Conservation (phyloP, 805 yeast genomes). For the Ogataea saltuana region DNA sequence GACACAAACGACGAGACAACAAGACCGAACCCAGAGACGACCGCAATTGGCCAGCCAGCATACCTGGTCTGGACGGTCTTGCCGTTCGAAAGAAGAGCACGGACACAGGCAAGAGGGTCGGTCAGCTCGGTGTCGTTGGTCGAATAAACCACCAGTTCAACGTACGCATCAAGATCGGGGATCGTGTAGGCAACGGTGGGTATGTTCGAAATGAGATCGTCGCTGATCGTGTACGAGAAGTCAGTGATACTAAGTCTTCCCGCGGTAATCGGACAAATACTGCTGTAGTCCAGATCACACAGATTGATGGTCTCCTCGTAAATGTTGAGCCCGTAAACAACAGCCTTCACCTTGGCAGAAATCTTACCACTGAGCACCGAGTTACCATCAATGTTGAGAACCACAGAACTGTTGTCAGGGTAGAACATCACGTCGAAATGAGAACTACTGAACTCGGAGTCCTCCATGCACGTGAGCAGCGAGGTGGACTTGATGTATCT, state of each 20-base stretch:
- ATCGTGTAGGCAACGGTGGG: conserved; percentile 87
- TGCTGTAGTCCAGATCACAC: conserved; percentile 55
- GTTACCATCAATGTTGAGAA: conserved; percentile 70
- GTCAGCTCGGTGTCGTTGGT: conserved; percentile 42
- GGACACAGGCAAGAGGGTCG: conserved; percentile 82
- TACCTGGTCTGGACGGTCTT: conserved; percentile 91
- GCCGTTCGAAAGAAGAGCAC: conserved; percentile 81
- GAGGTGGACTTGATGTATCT: conserved; percentile 48
- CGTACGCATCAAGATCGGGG: conserved; percentile 94
- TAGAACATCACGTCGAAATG: conserved; percentile 73
- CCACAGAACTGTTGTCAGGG: conserved; percentile 64
- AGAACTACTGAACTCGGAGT: conserved; percentile 84
- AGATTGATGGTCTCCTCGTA: conserved; percentile 56
- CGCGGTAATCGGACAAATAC: conserved; percentile 81
- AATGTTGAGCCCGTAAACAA: conserved; percentile 78
- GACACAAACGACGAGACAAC: conserved; percentile 85
- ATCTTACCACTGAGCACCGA: conserved; percentile 77
- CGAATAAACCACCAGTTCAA: conserved; percentile 66
- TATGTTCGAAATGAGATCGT: conserved; percentile 47
- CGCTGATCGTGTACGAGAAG: conserved; percentile 42
- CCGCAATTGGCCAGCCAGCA: conserved; percentile 96
- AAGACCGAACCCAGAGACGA: conserved; percentile 84
- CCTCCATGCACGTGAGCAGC: conserved; percentile 86
- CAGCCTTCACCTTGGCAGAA: conserved; percentile 61
- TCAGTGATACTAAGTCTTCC: conserved; percentile 76